A percentile compares a stretch with the other conserved stretches of the same genome.
These are phyloP conservation scores for Caryopteris hybrid DNA, from an alignment of 305 asterid species.

Conservation along the genomic window DNA sequence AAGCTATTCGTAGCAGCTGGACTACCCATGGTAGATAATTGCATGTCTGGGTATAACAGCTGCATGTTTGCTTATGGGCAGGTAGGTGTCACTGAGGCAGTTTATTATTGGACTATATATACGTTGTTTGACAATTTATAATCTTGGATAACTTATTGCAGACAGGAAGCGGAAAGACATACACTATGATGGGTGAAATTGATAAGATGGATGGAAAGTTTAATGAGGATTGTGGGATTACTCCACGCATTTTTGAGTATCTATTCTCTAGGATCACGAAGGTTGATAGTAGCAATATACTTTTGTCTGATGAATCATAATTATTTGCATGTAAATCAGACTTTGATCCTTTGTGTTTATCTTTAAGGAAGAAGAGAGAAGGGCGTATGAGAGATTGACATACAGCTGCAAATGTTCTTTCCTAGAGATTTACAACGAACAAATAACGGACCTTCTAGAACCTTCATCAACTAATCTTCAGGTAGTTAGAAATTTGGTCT, in stretches of 20 bases:
- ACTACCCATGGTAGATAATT: slow-evolving; percentile 85
- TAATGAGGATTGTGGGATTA: slow-evolving; percentile 62
- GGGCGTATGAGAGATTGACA: slow-evolving; percentile 53
- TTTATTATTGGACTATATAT: slow-evolving; percentile 4
- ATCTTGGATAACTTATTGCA: slow-evolving; percentile 25
- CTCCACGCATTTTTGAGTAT: slow-evolving; percentile 74
- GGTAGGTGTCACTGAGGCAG: slow-evolving; percentile 28
- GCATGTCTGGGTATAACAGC: slow-evolving; percentile 90
- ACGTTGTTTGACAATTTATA: background rate
- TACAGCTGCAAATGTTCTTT: slow-evolving; percentile 89
- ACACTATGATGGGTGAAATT: slow-evolving; percentile 86
- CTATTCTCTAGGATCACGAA: slow-evolving; percentile 64
- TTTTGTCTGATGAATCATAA: background rate
- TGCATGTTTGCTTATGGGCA: slow-evolving; percentile 96
- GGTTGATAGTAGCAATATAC: slow-evolving; percentile 32
- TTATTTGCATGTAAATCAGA: background rate
- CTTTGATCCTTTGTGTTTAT: slow-evolving; percentile 18
- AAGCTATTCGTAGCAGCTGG: slow-evolving; percentile 74
- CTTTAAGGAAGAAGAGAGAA: slow-evolving; percentile 67
- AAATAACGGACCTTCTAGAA: slow-evolving; percentile 86
- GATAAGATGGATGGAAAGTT: slow-evolving; percentile 50
- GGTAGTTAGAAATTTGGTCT: slow-evolving; percentile 29
- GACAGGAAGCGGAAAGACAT: slow-evolving; percentile 94
- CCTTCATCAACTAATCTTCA: slow-evolving; percentile 77
- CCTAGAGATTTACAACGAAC: slow-evolving; percentile 86